A percentile compares a stretch with the other conserved stretches of the same genome.
phyloP scores from a whole-genome alignment of 208 protist species.

The Trypanosoma rangeli region DNA sequence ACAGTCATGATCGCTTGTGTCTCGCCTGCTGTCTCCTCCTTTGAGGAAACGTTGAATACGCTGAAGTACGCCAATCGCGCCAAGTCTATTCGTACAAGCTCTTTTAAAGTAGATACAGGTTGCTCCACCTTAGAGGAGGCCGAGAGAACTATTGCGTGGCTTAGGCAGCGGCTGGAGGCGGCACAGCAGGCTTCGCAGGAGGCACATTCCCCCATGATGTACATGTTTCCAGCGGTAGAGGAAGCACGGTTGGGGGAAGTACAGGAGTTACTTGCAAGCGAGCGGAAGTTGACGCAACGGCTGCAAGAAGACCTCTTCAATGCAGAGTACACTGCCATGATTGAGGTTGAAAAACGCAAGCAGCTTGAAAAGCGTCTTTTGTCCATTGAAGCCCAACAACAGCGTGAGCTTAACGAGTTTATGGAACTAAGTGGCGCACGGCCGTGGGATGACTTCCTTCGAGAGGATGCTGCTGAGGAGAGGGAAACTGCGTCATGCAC shows the following conservation, averaged over 20 bases:
- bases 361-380: slow-evolving; percentile 50
- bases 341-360: slow-evolving; percentile 76
- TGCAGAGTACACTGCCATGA: slow-evolving; percentile 81
- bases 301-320: slow-evolving; percentile 85
- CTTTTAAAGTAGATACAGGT: slow-evolving; percentile 48
- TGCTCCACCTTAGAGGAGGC: slow-evolving; percentile 37
- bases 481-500: slow-evolving; percentile 23
- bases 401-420: not conserved
- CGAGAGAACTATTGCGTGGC: slow-evolving; percentile 52
- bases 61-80: slow-evolving; percentile 96
- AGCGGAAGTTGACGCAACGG: slow-evolving; percentile 53
- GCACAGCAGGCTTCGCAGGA: slow-evolving; percentile 38
- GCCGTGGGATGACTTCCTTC: not conserved
- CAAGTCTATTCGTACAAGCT: slow-evolving; percentile 91
- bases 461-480: slow-evolving; percentile 19
- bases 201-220: not conserved
- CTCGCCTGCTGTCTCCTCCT: slow-evolving; percentile 78
- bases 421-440: not conserved
- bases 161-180: slow-evolving; percentile 67
- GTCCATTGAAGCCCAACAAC: slow-evolving; percentile 31
- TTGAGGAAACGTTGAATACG: slow-evolving; percentile 96
- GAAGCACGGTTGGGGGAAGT: slow-evolving; percentile 14
- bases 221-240: not conserved
- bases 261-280: slow-evolving; percentile 35
- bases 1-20: slow-evolving; percentile 96